Base-by-base conservation (phyloP, 23 red algal genomes). In the Gracilariopsis chorda region DNA sequence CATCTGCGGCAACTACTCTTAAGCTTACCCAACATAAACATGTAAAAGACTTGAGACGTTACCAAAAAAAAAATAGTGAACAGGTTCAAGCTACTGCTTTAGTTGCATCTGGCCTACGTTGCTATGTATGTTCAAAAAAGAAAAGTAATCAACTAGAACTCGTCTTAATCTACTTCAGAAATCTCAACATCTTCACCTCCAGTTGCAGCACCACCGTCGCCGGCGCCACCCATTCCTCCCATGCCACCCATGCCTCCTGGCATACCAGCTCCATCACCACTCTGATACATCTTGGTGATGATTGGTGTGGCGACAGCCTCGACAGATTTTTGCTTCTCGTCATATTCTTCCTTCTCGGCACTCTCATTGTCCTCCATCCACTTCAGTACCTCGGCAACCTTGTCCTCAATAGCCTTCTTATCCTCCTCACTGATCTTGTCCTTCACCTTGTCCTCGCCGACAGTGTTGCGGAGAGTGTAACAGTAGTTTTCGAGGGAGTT, bases 221-320 rank as follows among this genome's bases (percentile, higher is more conserved):
- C 78, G 2, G 68, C 85, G 14, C 84, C 85, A 11, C 30, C 24
- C 76, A 80, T 80, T 1, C 91, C 92, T 27, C 73, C 83, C 82
- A 88, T 95, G 76, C 80, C 91, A 24, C 88, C 88, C 27, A 48
- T 48, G 23, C 58, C 69, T 49, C 74, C 86, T 2, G 93, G 93
- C 93, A 97, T 94, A 37, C 81, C 96, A 20, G 75, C 97, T 12
- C 90, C 97, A 56, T 88, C 97, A 27, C 77, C 90, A 61, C 81
- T 79, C 51, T 91, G 84, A 51, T 99, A 99, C 92, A 99, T 94
- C 79, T 95, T 95, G 45, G 97, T 95, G 68, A 99, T 95, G 70
- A 99, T 99, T 0, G 97, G 97, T 4, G 82, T 94, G 8, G 93
- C 93, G 34, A 96, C 87, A 48, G 90, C 62, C 58, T 99, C 97